A percentile compares a stretch with the other conserved stretches of the same genome.
Evolutionary conservation across 768 basidiomycete species (phyloP).

Genomic region (Lactarius indigo): DNA sequence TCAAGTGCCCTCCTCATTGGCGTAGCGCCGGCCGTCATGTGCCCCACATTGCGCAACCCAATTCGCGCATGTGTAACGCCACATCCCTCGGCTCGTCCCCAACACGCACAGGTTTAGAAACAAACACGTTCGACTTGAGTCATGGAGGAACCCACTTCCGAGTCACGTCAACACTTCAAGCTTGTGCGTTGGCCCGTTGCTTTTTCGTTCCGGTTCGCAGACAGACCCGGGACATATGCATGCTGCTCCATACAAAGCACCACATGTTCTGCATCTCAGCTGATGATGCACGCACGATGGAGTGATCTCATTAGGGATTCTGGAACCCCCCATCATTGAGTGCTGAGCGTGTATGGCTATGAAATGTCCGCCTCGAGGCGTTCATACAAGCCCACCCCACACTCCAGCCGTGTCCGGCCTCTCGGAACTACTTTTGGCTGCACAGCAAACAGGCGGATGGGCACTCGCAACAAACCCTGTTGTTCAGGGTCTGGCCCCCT

Average conservation of each 20-base stretch:
- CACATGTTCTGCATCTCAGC: constrained; percentile 4
- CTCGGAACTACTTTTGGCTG: background rate
- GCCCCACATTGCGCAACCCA: background rate
- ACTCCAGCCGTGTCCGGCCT: background rate
- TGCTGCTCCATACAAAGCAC: background rate
- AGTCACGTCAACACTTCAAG: background rate
- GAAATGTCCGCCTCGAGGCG: background rate
- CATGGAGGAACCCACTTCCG: background rate
- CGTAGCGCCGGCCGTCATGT: constrained; percentile 18
- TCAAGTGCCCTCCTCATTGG: background rate
- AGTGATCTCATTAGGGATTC: background rate
- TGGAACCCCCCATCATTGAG: background rate
- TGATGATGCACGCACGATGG: constrained; percentile 7
- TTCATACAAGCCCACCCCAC: background rate
- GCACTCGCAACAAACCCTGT: background rate
- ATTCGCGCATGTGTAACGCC: constrained; percentile 8
- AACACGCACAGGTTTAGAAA: background rate
- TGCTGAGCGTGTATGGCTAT: background rate
- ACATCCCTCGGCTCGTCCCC: background rate
- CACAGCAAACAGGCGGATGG: background rate
- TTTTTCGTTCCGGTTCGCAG: background rate
- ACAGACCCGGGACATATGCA: background rate
- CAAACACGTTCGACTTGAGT: constrained; percentile 1
- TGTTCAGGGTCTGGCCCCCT: constrained; percentile 6
- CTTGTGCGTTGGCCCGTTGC: background rate